Base-by-base conservation (phyloP, 352 stramenopile genomes). In the Thalassiosira mediterranea region DNA sequence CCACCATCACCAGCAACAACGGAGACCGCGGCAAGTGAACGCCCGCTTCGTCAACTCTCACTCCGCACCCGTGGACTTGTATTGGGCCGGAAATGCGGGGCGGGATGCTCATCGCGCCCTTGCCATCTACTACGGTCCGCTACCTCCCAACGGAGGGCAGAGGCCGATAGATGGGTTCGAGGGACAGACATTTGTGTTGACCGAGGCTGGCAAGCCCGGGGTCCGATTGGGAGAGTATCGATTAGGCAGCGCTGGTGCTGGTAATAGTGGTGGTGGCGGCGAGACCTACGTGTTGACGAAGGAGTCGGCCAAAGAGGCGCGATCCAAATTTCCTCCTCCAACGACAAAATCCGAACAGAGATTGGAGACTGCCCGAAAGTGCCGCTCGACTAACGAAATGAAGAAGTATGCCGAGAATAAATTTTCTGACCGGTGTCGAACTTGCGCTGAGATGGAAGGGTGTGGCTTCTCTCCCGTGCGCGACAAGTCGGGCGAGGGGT, bases 171-270 rank as follows among this genome's bases (percentile, higher is more conserved):
- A 60, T 40, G 51, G 4, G 1, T 60, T 60, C 19, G 51, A 60
- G 37, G 51, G 51, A 8, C 51, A 60, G 28, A 40, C 37, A 3
- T 60, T 60, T 19, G 51, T 40, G 1, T 42, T 60, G 51, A 60
- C 51, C 7, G 21, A 60, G 3, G 26, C 37, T 19, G 51, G 51
- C 4, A 13, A 26, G 5, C 23, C 31, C 23, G 23, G 37, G 51
- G n/a, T n/a, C n/a, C 31, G 51, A 19, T 60, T 60, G 51, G 51
- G 51, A 4, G 51, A 60, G 51, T 60, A 60, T 40, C 23, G 4
- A 7, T n/a, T 53, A n/a, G 46, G 46, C 7, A 42, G 34, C 7
- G 34, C 7, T 7, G 34, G 34, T 13, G 34, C 7, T 13, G 34
- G 7, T 13, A 13, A 13, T 13, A 13, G 34, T 13, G 34, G 7